Evolutionary conservation across 2,329 filamentous ascomycete species (phyloP).

Genomic region (Ceratocystis cacaofunesta): DNA sequence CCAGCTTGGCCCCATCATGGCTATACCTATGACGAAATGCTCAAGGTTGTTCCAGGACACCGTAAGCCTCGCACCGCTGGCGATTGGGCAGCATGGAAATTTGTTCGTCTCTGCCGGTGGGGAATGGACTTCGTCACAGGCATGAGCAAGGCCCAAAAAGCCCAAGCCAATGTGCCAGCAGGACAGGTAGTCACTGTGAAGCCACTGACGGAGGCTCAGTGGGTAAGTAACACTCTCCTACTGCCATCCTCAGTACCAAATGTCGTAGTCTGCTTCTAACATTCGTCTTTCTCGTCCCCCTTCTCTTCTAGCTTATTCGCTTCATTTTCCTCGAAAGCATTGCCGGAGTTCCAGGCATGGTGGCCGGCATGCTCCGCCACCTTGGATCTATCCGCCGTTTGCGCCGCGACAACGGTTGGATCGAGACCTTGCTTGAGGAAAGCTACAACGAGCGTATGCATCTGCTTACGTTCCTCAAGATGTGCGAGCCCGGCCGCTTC

Average conservation of each 20-base stretch:
- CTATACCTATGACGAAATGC: constrained; percentile 70
- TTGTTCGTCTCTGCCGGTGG: constrained; percentile 62
- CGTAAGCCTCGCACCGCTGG: constrained; percentile 56
- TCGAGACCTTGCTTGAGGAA: constrained; percentile 80
- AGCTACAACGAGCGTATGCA: constrained; percentile 93
- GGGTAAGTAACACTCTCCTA: constrained; percentile 33
- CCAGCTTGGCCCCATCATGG: constrained; percentile 57
- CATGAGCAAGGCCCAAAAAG: constrained; percentile 54
- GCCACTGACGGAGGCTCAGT: constrained; percentile 71
- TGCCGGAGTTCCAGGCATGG: constrained; percentile 92
- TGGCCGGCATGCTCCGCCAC: constrained; percentile 86
- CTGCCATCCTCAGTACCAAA: background rate
- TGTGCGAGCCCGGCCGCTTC: constrained; percentile 60
- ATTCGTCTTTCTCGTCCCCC: background rate
- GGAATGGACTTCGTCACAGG: constrained; percentile 72
- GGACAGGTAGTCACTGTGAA: constrained; percentile 37
- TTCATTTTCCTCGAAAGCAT: constrained; percentile 92
- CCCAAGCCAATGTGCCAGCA: constrained; percentile 41
- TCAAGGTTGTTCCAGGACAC: constrained; percentile 57
- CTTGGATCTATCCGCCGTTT: constrained; percentile 69
- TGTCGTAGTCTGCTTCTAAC: background rate
- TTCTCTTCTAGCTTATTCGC: constrained; percentile 43
- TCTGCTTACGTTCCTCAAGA: constrained; percentile 80
- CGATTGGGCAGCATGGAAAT: constrained; percentile 63
- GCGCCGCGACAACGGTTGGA: constrained; percentile 92